phyloP scores from a whole-genome alignment of 108 stramenopile genomes.

The Cyclotella baltica region DNA sequence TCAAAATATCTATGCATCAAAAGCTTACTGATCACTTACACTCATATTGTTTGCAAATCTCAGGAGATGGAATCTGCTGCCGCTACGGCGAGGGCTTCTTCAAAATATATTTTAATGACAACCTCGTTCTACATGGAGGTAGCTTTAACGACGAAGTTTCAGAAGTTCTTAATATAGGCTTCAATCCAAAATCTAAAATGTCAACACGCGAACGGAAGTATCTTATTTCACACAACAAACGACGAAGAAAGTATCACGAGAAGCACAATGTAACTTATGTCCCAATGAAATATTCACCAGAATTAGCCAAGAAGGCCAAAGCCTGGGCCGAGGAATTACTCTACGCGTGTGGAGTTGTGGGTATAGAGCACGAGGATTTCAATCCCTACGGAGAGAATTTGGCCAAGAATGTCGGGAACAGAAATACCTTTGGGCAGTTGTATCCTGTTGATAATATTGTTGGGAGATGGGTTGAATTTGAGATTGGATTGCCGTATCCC shows the following conservation, averaged over 20 bases:
- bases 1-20: not conserved
- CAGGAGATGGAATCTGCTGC: constrained; percentile 44
- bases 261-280: constrained; percentile 35
- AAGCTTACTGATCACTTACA: not conserved
- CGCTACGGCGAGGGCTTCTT: constrained; percentile 42
- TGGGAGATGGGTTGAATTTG: constrained; percentile 42
- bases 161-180: constrained; percentile 10
- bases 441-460: constrained; percentile 44
- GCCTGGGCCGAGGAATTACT: constrained; percentile 31
- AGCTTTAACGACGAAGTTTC: constrained; percentile 25
- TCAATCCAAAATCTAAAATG: not conserved
- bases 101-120: constrained; percentile 13
- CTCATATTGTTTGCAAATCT: not conserved
- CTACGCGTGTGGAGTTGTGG: constrained; percentile 20
- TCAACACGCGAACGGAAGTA: constrained; percentile 19
- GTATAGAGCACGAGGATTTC: constrained; percentile 33
- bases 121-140: constrained; percentile 25
- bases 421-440: constrained; percentile 28
- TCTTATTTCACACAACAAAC: constrained; percentile 27
- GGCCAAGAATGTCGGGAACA: constrained; percentile 37
- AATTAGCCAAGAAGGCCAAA: constrained; percentile 18
- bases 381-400: constrained; percentile 36
- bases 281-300: constrained; percentile 33
- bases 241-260: constrained; percentile 28
- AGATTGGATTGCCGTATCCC: constrained; percentile 36